Evolutionary conservation across 1,139 yeast genomes (phyloP), one percentile per base, ranked within the genome.

Genomic region (Blastobotrys proliferans): DNA sequence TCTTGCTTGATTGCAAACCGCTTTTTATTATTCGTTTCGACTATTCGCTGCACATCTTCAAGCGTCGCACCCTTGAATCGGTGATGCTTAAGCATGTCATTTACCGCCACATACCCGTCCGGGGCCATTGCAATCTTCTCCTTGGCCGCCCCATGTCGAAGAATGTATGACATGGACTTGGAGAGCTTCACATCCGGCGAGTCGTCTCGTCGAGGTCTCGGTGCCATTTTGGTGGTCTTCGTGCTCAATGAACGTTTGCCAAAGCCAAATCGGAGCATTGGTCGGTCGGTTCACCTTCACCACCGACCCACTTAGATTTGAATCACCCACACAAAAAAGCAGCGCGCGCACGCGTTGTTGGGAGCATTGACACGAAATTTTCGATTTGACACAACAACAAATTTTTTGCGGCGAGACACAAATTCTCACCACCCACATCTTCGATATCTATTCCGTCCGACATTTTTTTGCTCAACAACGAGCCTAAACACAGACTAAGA

Each of bases 61-160:
- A 66, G 42, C 0, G 84, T 77, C 4, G 41, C 36, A 4, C 43
- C 79, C 55, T 79, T 81, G 49, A 88, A 64, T 49, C 83, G 69
- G 37, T 77, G 72, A 55, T 82, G 83, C 1, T 54, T 51, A 14
- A 90, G 67, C 3, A 92, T 53, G 10, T 73, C 77, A 0, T 57
- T 51, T 2, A 88, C 62, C 2, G 67, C 58, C 2, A 86, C 74
- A 61, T 73, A 88, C 0, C 98, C 99, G 35, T 75, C 69, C 0
- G 60, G 51, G 53, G 83, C 85, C 2, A 92, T 83, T 2, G 67
- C 55, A 6, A 92, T 62, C 1, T 76, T 73, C 53, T 86, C 94
- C 47, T 79, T 75, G n/a, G 64, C 61, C 0, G 97, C 97, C 4
- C 84, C 86, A 58, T 92, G 98, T 18, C 98, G 70, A 2, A 92